Evolutionary conservation across 2,329 filamentous ascomycete genomes (phyloP).

Genomic region (Ascocoryne sarcoides): DNA sequence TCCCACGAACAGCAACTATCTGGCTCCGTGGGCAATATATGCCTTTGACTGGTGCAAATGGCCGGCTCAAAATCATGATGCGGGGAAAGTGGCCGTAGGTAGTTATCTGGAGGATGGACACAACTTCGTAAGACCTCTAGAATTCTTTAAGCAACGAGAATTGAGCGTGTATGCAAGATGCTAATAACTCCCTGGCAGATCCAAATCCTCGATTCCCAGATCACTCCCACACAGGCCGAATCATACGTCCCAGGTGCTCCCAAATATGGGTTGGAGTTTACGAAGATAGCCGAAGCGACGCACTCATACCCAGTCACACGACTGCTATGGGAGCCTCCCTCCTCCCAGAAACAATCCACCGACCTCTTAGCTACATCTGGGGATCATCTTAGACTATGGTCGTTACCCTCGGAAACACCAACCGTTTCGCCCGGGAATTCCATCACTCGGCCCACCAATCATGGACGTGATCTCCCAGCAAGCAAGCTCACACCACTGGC

Average conservation of each 20-base stretch:
- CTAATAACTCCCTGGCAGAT: slow-evolving; percentile 49
- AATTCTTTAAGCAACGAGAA: too few relatives aligned
- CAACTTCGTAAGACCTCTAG: slow-evolving; percentile 75
- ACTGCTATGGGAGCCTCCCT: slow-evolving; percentile 91
- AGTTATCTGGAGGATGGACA: slow-evolving; percentile 97
- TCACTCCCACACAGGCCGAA: slow-evolving; percentile 60
- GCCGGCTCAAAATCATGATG: slow-evolving; percentile 69
- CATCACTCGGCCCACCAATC: slow-evolving; percentile 56
- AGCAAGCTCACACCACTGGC: slow-evolving; percentile 87
- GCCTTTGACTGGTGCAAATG: slow-evolving; percentile 99
- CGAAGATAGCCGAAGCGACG: slow-evolving; percentile 88
- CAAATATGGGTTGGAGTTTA: slow-evolving; percentile 77
- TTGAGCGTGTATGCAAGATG: slow-evolving; percentile 7
- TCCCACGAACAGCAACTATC: slow-evolving; percentile 78
- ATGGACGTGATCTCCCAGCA: slow-evolving; percentile 47
- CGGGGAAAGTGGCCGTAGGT: slow-evolving; percentile 87
- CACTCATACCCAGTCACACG: slow-evolving; percentile 96
- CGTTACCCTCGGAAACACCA: slow-evolving; percentile 63
- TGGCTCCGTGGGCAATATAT: slow-evolving; percentile 91
- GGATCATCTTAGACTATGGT: slow-evolving; percentile 91
- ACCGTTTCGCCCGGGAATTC: slow-evolving; percentile 50
- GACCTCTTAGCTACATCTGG: slow-evolving; percentile 92
- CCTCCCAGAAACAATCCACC: slow-evolving; percentile 88
- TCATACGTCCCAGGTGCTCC: slow-evolving; percentile 61
- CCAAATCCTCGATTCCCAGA: slow-evolving; percentile 89